phyloP scores from a whole-genome alignment of 768 basidiomycete species.

The Boletus pseudopeckii region DNA sequence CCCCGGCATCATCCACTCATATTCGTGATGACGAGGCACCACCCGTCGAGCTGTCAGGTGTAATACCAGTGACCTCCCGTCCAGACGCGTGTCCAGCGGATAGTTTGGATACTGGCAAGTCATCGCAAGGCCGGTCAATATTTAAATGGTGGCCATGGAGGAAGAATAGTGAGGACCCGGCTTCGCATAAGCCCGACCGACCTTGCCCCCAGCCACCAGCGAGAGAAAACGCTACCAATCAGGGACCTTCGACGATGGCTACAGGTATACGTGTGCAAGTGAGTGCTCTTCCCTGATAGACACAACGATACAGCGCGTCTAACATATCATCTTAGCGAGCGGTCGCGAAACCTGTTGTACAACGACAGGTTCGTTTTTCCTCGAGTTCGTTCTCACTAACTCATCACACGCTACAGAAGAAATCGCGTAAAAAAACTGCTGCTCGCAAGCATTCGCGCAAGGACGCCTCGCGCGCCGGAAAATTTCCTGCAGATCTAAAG shows the following conservation, averaged over 20 bases:
- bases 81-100: not conserved
- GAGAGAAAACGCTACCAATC: too few species aligned
- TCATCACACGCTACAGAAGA: not conserved
- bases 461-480: not conserved
- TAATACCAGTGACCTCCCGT: too few species aligned
- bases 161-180: not conserved
- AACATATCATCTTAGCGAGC: not conserved
- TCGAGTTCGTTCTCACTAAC: not conserved
- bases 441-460: not conserved
- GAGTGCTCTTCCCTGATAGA: not conserved
- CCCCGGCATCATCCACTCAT: not conserved
- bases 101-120: not conserved
- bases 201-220: not conserved
- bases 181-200: not conserved
- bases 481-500: not conserved
- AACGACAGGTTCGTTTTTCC: not conserved
- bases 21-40: not conserved
- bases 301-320: not conserved
- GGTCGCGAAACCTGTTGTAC: not conserved
- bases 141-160: not conserved
- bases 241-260: not conserved
- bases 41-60: too few species aligned
- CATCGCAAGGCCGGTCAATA: not conserved
- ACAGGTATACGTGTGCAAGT: not conserved
- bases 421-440: not conserved